Conservation (phyloP, 192 early-diverging fungal genomes). For the Gaertneriomyces sp. region DNA sequence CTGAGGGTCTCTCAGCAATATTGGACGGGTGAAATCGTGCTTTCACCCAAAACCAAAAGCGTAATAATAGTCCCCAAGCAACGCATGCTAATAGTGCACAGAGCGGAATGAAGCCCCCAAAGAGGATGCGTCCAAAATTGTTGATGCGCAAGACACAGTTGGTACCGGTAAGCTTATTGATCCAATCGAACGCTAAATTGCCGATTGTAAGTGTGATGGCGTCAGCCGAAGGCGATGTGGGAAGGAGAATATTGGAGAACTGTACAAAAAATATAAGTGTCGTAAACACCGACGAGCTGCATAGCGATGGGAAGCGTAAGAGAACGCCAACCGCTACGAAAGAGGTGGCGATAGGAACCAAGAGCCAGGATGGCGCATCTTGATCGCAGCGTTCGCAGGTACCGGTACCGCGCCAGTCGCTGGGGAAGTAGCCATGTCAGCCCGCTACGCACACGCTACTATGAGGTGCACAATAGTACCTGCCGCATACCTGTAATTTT, state of each 20-base stretch:
- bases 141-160: slow-evolving; percentile 17
- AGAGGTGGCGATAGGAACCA: slow-evolving; percentile 12
- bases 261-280: slow-evolving; percentile 24
- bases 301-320: slow-evolving; percentile 14
- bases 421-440: background rate
- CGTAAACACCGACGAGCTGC: slow-evolving; percentile 15
- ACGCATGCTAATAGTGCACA: slow-evolving; percentile 6
- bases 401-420: slow-evolving; percentile 23
- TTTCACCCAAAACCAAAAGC: slow-evolving; percentile 5
- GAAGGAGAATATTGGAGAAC: slow-evolving; percentile 13
- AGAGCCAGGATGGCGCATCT: slow-evolving; percentile 15
- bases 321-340: slow-evolving; percentile 7
- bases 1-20: background rate
- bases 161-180: slow-evolving; percentile 22
- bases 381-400: slow-evolving; percentile 15
- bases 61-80: slow-evolving; percentile 4
- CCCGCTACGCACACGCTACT: background rate
- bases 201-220: slow-evolving; percentile 7
- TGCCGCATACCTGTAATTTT: slow-evolving; percentile 10
- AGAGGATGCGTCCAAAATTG: slow-evolving; percentile 14
- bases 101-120: slow-evolving; percentile 16
- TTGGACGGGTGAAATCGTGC: background rate
- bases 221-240: slow-evolving; percentile 10
- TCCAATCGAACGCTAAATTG: slow-evolving; percentile 21
- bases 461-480: background rate